Percentiles rank a stretch among this genome's conserved stretches.
Conservation (phyloP, 768 basidiomycete genomes). For the Boletus subcaerulescens region DNA sequence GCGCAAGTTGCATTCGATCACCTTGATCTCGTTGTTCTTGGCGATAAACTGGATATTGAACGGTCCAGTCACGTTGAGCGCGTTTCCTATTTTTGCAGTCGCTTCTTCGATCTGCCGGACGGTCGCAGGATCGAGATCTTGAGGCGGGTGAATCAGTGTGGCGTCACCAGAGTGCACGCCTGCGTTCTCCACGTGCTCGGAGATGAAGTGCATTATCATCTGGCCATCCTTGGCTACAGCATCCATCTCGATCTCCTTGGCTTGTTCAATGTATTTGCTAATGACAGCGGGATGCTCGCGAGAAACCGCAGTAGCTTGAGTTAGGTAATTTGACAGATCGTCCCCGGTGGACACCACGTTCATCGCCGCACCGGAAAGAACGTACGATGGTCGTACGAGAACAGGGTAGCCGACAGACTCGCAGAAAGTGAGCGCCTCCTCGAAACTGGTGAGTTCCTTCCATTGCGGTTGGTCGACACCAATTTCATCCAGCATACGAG, state of each 20-base stretch:
- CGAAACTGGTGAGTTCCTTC: conserved; percentile 93
- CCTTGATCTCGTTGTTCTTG: conserved; percentile 99
- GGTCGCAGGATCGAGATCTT: conserved; percentile 96
- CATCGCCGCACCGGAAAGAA: conserved; percentile 99
- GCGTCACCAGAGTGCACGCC: conserved; percentile 99
- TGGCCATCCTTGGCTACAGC: conserved; percentile 96
- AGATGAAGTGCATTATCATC: conserved; percentile 99
- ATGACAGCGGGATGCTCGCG: conserved; percentile 97
- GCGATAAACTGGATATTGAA: conserved; percentile 99
- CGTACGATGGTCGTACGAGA: conserved; percentile 95
- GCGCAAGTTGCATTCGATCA: conserved; percentile 98
- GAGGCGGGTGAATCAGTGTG: conserved; percentile 95
- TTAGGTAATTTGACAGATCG: conserved; percentile 88
- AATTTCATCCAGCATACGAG: conserved; percentile 93
- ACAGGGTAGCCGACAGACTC: conserved; percentile 93
- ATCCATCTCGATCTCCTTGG: conserved; percentile 99
- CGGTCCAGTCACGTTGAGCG: conserved; percentile 96
- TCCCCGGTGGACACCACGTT: conserved; percentile 95
- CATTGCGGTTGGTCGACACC: conserved; percentile 97
- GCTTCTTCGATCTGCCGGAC: conserved; percentile 96
- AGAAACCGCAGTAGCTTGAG: conserved; percentile 94
- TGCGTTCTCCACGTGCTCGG: conserved; percentile 98
- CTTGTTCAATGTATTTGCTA: conserved; percentile 98
- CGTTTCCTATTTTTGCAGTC: conserved; percentile 95
- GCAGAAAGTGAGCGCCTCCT: conserved; percentile 87